Percentiles rank a stretch among this genome's conserved stretches.
Conservation (phyloP, 495 filamentous ascomycete genomes). For the Penicillium steckii region DNA sequence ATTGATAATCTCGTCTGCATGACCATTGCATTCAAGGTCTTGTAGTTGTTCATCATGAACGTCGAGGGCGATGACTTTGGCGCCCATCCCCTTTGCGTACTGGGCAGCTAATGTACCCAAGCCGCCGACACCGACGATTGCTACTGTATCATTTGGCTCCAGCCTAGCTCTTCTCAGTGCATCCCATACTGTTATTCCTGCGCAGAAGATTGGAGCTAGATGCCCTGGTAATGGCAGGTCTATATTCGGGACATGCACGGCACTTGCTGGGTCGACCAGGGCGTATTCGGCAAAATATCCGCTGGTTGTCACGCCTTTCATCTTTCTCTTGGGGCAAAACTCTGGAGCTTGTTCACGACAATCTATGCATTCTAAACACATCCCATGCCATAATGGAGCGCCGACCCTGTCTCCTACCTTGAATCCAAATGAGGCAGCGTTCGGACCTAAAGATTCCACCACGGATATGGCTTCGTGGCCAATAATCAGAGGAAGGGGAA, state of each 20-base stretch:
- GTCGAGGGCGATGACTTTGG: slow-evolving; percentile 16
- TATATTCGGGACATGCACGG: slow-evolving; percentile 1
- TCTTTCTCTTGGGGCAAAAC: slow-evolving; percentile 1
- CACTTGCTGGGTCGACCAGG: slow-evolving; percentile 15
- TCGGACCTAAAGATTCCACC: slow-evolving; percentile 16
- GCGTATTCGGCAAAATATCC: slow-evolving; percentile 20
- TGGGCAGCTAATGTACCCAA: slow-evolving; percentile 12
- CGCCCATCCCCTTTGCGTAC: slow-evolving; percentile 16
- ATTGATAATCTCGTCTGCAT: slow-evolving; percentile 11
- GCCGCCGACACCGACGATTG: slow-evolving; percentile 16
- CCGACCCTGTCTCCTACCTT: slow-evolving; percentile 13
- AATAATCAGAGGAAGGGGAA: slow-evolving; percentile 5
- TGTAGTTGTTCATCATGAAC: slow-evolving; percentile 10
- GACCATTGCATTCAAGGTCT: neutral
- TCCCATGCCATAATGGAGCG: slow-evolving; percentile 10
- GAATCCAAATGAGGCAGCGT: slow-evolving; percentile 7
- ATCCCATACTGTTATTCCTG: slow-evolving; percentile 23
- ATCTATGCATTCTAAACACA: slow-evolving; percentile 11
- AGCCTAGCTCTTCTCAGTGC: slow-evolving; percentile 8
- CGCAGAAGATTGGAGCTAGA: slow-evolving; percentile 18
- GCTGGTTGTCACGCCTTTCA: slow-evolving; percentile 9
- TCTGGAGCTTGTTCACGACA: slow-evolving; percentile 6
- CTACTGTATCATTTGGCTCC: slow-evolving; percentile 10
- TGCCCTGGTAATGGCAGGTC: neutral
- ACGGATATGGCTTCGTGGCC: slow-evolving; percentile 20